Evolutionary conservation across 2,329 filamentous ascomycete species (phyloP).

Genomic region (Penicillium psychrosexuale): DNA sequence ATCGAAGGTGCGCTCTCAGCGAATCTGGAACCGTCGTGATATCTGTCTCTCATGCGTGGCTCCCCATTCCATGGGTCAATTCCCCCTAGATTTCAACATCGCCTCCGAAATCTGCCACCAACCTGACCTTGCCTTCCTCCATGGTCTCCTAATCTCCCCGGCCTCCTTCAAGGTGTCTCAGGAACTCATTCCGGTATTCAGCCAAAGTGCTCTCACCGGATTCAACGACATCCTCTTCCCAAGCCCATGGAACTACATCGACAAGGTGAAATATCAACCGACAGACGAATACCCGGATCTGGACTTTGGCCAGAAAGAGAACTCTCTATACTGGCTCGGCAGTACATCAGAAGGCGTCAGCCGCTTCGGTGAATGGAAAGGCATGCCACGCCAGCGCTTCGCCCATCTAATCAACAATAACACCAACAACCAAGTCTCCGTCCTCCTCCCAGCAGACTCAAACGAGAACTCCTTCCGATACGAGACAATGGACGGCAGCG

Average conservation of each 20-base stretch:
- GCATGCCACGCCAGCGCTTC: constrained; percentile 67
- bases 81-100: constrained; percentile 63
- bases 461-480: constrained; percentile 51
- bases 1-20: constrained; percentile 57
- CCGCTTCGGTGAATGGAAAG: constrained; percentile 59
- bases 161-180: constrained; percentile 61
- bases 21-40: constrained; percentile 61
- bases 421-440: constrained; percentile 48
- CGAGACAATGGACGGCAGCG: constrained; percentile 48
- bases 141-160: constrained; percentile 68
- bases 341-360: constrained; percentile 57
- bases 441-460: constrained; percentile 54
- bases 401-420: constrained; percentile 66
- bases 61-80: constrained; percentile 65
- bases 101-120: constrained; percentile 71
- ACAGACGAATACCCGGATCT: constrained; percentile 52
- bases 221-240: constrained; percentile 78
- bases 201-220: constrained; percentile 66
- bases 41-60: constrained; percentile 63
- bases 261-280: constrained; percentile 54
- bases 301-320: constrained; percentile 60
- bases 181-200: constrained; percentile 70
- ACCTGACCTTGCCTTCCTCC: constrained; percentile 69
- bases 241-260: constrained; percentile 59
- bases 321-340: constrained; percentile 73